Base-by-base conservation (phyloP, 441 rosid genomes). In the Omphalea diandra region DNA sequence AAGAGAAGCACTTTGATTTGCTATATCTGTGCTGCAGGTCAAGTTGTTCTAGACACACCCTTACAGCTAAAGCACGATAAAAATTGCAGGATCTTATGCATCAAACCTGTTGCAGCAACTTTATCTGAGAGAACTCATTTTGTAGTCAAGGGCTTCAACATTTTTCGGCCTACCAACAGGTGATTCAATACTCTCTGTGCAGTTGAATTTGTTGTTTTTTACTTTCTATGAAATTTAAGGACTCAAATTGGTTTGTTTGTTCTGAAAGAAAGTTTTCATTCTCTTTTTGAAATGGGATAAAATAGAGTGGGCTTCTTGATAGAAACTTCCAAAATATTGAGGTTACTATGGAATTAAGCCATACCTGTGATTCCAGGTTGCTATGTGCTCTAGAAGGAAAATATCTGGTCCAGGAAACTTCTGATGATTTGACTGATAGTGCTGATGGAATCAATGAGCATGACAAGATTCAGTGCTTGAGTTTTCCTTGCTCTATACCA, bases 331-430 rank as follows among this genome's bases (percentile, higher is more conserved):
- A 41, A 18, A 31, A 20, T 38, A 36, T 15, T 38, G 26, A 15
- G 50, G 65, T 56, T 35, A 35, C 41, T 24, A 50, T 60, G 50
- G 33, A 68, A 73, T 66, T 56, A 56, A 41, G 44, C 68, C 15
- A 75, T 24, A 54, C 9, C 35, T 66, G 54, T 60, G 46, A 68
- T 72, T 75, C n/a, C 86, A 93, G 98, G 84, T 75, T 93, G 73
- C 87, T 87, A 12, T 89, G 96, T 84, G 89, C 97, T 29, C 76
- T 93, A 18, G 96, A 86, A 81, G 98, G 97, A 63, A 79, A 82
- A 50, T 90, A 86, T 81, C 79, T 90, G 80, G 73, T 84, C 75
- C 90, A 90, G 71, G 88, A 85, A 79, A 74, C 61, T 73, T 63
- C 75, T 80, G 32, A 73, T 62, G 87, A 83, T 57, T 58, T 65